Base-by-base conservation (phyloP, 768 basidiomycete genomes). In the Leucocoprinus sp. region DNA sequence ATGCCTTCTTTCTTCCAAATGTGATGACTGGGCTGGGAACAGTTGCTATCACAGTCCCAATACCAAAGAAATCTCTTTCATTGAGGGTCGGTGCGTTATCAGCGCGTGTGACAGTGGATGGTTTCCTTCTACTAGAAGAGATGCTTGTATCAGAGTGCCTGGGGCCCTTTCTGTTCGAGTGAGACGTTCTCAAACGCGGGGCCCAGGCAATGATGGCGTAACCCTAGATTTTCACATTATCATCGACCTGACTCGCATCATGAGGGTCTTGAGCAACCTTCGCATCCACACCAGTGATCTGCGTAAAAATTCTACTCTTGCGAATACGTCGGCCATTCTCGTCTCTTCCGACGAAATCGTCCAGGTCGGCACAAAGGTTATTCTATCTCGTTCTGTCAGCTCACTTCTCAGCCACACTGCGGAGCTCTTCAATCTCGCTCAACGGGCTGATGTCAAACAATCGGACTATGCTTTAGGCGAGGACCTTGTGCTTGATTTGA, bases 1-100 rank as follows among this genome's bases (percentile, higher is more conserved):
- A 27, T 27, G 26, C 26, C 11, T 27, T 11, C 5, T 5, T 5
- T 27, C 26, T 27, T 27, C 26, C 5, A 11, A 9, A 2, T 12
- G 37, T 23, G 23, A 22, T 23, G 12, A 6, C 7, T 27, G 5
- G 5, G 11, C 22, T 22, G 66, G 62, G 19, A 44, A 50, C 21
- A 63, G 66, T 44, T 68, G 66, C 42, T 54, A 58, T 12, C 49
- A 43, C 39, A 58, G 65, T 26, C 49, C 57, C n/a, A 53, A 63
- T 12, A 56, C 53, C 14, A 36, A 57, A 24, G 45, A 42, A 26
- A 54, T 57, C 9, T 49, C 47, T 4, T 66, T 64, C 42, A 50
- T 51, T 11, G 40, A 57, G 2, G 55, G 55, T 24, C 54, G 50
- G 12, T 68, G 66, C 45, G 42, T 59, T 14, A 51, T 65, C 23